Percentiles rank a stretch among this genome's conserved stretches.
These are phyloP conservation scores for Nyssa sinensis DNA, from an alignment of 148 eudicot genomes.

Conservation along the genomic window DNA sequence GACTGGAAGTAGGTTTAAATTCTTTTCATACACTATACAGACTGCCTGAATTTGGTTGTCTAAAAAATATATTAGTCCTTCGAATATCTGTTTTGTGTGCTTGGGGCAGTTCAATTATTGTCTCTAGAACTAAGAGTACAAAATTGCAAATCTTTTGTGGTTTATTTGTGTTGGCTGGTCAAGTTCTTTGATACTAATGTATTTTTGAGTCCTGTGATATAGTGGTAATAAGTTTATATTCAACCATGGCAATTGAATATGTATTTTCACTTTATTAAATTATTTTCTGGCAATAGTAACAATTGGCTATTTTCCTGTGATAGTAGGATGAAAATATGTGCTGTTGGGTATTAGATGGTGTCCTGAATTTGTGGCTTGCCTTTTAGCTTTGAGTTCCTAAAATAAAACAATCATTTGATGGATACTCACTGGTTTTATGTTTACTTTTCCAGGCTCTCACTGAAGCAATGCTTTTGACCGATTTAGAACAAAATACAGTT, in stretches of 20 bases:
- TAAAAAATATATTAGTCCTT: background rate
- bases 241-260: background rate
- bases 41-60: background rate
- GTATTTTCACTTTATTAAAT: background rate
- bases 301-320: background rate
- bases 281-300: background rate
- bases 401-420: constrained; percentile 1
- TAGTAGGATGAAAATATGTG: background rate
- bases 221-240: background rate
- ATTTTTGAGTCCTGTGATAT: background rate
- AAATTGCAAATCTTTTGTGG: no score
- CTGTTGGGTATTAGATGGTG: background rate
- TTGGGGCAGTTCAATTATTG: no score
- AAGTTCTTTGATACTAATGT: no score
- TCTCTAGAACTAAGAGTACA: no score
- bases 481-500: constrained; percentile 87
- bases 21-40: constrained; percentile 1
- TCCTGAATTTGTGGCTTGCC: background rate
- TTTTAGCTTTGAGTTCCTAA: background rate
- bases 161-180: no score
- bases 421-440: constrained; percentile 16
- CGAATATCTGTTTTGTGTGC: background rate
- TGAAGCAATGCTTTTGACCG: constrained; percentile 95
- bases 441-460: constrained; percentile 70
- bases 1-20: constrained; percentile 67